Conservation (phyloP, 2,329 filamentous ascomycete species). For the Sporothrix luriei region DNA sequence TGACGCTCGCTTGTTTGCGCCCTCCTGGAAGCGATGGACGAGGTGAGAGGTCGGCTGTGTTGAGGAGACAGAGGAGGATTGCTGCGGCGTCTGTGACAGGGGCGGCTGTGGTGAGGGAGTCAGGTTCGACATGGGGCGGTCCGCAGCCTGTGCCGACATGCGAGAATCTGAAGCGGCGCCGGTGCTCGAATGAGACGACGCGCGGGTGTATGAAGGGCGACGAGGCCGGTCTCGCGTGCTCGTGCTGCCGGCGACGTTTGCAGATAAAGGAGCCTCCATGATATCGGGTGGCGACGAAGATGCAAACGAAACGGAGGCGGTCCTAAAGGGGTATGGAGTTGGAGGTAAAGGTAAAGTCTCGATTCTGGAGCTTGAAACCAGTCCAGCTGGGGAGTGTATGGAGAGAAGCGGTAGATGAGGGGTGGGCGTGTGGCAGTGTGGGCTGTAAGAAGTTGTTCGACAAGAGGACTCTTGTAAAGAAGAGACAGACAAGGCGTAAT, state of each 20-base stretch:
- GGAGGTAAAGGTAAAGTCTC: conserved; percentile 11
- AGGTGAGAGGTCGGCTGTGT: conserved; percentile 28
- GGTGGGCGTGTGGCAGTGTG: background rate
- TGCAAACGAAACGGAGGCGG: conserved; percentile 3
- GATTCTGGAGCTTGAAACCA: conserved; percentile 7
- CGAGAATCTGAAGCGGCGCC: conserved; percentile 25
- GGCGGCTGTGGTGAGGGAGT: conserved; percentile 32
- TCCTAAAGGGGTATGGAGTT: background rate
- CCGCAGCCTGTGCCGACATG: conserved; percentile 8
- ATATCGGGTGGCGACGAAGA: conserved; percentile 7
- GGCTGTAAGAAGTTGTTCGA: conserved; percentile 3
- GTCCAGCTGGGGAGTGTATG: conserved; percentile 15
- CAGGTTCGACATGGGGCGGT: conserved; percentile 26
- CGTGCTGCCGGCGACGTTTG: conserved; percentile 21
- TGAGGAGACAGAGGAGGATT: background rate
- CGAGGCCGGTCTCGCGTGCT: conserved; percentile 27
- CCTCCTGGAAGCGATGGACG: conserved; percentile 32
- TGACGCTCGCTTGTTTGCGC: conserved; percentile 17
- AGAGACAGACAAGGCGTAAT: background rate
- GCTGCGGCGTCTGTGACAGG: conserved; percentile 1
- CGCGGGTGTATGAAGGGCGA: conserved; percentile 31
- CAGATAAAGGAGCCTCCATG: conserved; percentile 33
- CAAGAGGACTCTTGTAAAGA: conserved; percentile 12
- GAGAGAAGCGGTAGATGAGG: background rate
- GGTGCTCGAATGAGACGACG: conserved; percentile 31